Evolutionary conservation across 176 grass and related monocot species (phyloP).

Genomic region (Alloteropsis semialata): DNA sequence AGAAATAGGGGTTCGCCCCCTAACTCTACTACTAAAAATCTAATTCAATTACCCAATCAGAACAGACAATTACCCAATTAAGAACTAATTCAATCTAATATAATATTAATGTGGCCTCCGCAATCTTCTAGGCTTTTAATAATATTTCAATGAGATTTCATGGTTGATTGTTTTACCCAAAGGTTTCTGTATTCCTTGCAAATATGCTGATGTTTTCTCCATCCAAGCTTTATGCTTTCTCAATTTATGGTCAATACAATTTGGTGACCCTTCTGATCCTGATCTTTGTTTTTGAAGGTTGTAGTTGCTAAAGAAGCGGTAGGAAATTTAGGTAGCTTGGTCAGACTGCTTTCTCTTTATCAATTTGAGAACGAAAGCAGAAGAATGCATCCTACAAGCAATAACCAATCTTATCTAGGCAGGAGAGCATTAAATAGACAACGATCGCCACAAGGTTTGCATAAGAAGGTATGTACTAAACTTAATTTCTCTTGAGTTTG

Average conservation of each 20-base stretch:
- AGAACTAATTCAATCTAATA: slow-evolving; percentile 8
- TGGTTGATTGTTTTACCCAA: neutral
- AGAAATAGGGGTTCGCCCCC: too few species aligned
- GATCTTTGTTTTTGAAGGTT: too few species aligned
- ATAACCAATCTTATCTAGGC: slow-evolving; percentile 58
- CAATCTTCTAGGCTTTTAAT: slow-evolving; percentile 2
- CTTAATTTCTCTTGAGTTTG: too few species aligned
- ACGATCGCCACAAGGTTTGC: slow-evolving; percentile 89
- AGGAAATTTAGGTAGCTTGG: slow-evolving; percentile 86
- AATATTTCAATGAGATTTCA: slow-evolving; percentile 16
- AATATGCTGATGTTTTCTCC: slow-evolving; percentile 1
- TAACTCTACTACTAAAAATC: too few species aligned
- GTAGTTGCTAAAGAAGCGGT: too few species aligned
- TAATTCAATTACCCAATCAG: too few species aligned
- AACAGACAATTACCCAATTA: slow-evolving; percentile 22
- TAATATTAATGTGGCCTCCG: neutral
- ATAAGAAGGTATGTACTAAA: too few species aligned
- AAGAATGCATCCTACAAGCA: slow-evolving; percentile 84
- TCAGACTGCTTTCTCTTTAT: slow-evolving; percentile 89
- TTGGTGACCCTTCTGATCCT: too few species aligned
- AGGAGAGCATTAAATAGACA: slow-evolving; percentile 87
- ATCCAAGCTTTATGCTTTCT: neutral
- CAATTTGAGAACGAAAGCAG: slow-evolving; percentile 99
- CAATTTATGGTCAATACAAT: too few species aligned
- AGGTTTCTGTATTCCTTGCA: slow-evolving; percentile 14